A percentile compares a stretch with the other conserved stretches of the same genome.
Conservation (phyloP, 352 stramenopile genomes). For the Pythium aphanidermatum region DNA sequence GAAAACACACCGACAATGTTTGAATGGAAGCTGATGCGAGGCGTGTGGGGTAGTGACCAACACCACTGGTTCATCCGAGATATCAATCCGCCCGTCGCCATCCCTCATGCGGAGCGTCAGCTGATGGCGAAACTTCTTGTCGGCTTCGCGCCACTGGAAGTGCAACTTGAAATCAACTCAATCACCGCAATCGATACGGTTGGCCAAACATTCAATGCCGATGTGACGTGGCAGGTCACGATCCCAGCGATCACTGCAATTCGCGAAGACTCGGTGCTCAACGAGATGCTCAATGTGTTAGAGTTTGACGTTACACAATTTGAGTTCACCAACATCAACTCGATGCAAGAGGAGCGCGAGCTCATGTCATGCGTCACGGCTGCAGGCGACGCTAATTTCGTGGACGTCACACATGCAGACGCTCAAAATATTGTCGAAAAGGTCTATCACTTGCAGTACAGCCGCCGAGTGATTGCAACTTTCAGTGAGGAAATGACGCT, state of each 20-base stretch:
- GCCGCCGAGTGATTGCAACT: conserved; percentile 28
- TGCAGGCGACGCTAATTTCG: conserved; percentile 1
- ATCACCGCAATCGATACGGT: conserved; percentile 26
- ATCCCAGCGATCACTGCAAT: conserved; percentile 23
- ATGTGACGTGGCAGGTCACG: conserved; percentile 31
- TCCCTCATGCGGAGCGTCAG: neutral
- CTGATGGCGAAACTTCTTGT: conserved; percentile 19
- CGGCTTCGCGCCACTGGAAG: conserved; percentile 18
- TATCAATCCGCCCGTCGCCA: conserved; percentile 17
- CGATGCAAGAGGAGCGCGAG: conserved; percentile 7
- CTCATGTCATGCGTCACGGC: conserved; percentile 11
- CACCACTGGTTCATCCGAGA: conserved; percentile 51
- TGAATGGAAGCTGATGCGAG: conserved; percentile 54
- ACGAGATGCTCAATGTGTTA: conserved; percentile 24
- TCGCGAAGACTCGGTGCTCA: conserved; percentile 23
- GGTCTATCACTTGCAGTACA: conserved; percentile 31
- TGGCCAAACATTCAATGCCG: conserved; percentile 20
- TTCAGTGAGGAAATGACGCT: conserved; percentile 61
- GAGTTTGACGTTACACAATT: conserved; percentile 23
- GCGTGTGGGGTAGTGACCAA: conserved; percentile 27
- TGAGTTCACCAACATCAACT: conserved; percentile 27
- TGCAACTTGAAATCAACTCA: conserved; percentile 21
- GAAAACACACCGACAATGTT: conserved; percentile 26
- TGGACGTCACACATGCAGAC: neutral
- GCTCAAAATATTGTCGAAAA: neutral